Base-by-base conservation (phyloP, 495 filamentous ascomycete species). In the Sporormia fimetaria region DNA sequence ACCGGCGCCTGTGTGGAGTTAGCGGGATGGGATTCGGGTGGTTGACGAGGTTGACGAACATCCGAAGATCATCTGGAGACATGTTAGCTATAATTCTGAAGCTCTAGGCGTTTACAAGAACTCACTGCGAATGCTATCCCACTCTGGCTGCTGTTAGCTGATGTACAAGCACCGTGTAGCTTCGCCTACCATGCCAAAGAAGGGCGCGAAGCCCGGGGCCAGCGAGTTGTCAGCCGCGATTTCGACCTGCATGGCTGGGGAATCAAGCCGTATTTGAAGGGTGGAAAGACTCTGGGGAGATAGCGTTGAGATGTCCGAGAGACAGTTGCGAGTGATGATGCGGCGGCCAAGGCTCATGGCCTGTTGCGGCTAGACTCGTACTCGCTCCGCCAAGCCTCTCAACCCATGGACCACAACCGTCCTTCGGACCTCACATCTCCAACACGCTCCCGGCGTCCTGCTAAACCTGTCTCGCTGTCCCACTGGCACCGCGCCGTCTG, bases 51-150 rank as follows among this genome's bases (percentile, higher is more conserved):
- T 12, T 8, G 18, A 51, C 81, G 48, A 80, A 94, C 87, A 80
- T 65, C 87, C 87, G 58, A 95, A 94, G 67, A 83, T 74, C 77
- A 81, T 81, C 75, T 80, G 36, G 14, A 16, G 24, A 23, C 14
- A 18, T 8, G 27, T 43, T 21, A 51, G 47, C 22, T n/a, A 40
- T 26, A 14, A 30, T 36, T 29, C 18, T 18, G 6, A 24, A 28
- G 9, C 20, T 26, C n/a, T 2, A n/a, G 16, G n/a, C 4, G 5
- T 10, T 27, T 21, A 8, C 7, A 27, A 37, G 24, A 61, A 68
- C 86, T 81, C 77, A 96, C 92, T 55, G 90, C 90, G 57, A 79
- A 75, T 22, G 84, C 85, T 59, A 96, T 90, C 52, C 86, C 83
- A 59, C 67, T 81, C 84, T 93, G 59, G 20, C 25, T 14, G 32